phyloP scores from a whole-genome alignment of 2,329 filamentous ascomycete genomes.

The Sarocladium kiliense region DNA sequence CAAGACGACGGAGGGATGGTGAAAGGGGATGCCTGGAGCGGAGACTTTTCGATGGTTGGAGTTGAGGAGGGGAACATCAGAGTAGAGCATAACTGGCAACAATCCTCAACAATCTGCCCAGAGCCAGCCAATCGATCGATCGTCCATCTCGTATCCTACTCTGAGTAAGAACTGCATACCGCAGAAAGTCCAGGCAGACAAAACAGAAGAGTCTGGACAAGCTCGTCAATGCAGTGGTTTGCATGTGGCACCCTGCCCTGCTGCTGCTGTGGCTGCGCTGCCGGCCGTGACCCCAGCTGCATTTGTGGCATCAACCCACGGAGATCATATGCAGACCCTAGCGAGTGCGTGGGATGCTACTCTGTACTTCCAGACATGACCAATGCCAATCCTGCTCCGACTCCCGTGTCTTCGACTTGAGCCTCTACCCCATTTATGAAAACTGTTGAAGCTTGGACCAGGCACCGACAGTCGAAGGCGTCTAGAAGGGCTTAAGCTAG shows the following conservation, averaged over 20 bases:
- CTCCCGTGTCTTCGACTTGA: not conserved
- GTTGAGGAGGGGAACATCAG: not conserved
- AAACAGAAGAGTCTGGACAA: not conserved
- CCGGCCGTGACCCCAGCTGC: too few species aligned
- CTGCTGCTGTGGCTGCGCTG: too few species aligned
- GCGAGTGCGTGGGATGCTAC: not conserved
- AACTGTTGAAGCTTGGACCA: not conserved
- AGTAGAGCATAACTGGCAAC: too few species aligned
- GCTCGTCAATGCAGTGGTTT: not conserved
- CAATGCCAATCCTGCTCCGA: not conserved
- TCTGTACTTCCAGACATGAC: not conserved
- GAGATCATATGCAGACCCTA: too few species aligned
- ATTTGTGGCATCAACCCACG: too few species aligned
- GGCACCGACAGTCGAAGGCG: not conserved
- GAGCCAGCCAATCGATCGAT: not conserved
- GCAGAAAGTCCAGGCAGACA: too few species aligned
- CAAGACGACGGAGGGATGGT: not conserved
- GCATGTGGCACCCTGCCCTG: not conserved
- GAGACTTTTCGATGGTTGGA: not conserved
- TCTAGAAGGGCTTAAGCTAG: not conserved
- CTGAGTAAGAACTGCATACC: not conserved
- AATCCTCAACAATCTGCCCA: not conserved
- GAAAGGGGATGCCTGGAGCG: conserved; percentile 6
- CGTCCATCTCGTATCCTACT: not conserved
- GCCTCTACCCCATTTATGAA: not conserved